Conservation (phyloP, 1,284 basidiomycete genomes). For the Rhodotorula sp. region DNA sequence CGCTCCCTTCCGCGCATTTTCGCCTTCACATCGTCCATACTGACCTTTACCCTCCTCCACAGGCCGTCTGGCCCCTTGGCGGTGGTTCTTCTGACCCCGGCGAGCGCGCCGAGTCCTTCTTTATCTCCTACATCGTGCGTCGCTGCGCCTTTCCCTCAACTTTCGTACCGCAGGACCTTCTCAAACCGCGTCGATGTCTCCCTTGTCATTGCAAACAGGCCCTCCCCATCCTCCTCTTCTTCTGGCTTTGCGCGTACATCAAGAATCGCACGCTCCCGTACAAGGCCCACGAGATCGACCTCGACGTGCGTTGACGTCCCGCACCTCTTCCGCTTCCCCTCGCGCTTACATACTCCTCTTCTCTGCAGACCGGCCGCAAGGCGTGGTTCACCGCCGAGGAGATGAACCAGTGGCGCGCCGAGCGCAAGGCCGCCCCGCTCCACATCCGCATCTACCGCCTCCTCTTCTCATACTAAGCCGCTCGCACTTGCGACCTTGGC, state of each 20-base stretch:
- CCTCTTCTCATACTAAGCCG: constrained; percentile 47
- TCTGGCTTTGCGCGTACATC: constrained; percentile 49
- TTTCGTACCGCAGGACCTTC: constrained; percentile 39
- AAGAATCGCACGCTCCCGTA: constrained; percentile 51
- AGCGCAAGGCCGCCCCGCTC: constrained; percentile 47
- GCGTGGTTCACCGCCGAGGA: constrained; percentile 54
- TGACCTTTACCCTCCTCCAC: constrained; percentile 9
- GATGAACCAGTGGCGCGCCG: constrained; percentile 45
- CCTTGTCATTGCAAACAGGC: constrained; percentile 4
- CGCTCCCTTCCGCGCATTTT: constrained; percentile 5
- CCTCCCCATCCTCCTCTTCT: constrained; percentile 47
- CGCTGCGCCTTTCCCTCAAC: too few relatives aligned
- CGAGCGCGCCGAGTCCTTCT: constrained; percentile 54
- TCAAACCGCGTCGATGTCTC: neutral
- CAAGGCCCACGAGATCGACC: constrained; percentile 52
- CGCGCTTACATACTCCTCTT: neutral
- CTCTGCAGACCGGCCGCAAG: constrained; percentile 52
- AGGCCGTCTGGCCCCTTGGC: constrained; percentile 49
- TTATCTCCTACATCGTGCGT: constrained; percentile 54
- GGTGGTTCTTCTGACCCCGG: constrained; percentile 23
- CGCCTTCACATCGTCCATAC: too few relatives aligned
- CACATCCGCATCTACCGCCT: constrained; percentile 48
- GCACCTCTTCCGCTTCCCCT: too few relatives aligned
- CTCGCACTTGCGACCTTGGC: neutral
- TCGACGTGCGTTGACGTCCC: constrained; percentile 48